phyloP scores from a whole-genome alignment of 78 protist genomes.

The Cavenderia fasciculata region DNA sequence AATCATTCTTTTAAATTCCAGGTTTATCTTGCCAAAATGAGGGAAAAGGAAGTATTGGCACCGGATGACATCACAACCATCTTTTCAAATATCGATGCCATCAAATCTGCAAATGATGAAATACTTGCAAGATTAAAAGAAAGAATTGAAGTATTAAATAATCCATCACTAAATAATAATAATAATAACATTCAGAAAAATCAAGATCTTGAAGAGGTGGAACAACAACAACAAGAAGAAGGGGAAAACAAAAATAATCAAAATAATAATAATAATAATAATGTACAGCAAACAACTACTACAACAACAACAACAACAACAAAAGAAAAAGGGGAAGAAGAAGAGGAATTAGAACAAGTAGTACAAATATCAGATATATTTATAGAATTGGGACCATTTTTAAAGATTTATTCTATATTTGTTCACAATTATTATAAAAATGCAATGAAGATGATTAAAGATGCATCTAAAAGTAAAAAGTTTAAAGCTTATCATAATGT shows the following conservation, averaged over 20 bases:
- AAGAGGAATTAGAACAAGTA: background rate
- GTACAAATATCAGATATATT: conserved; percentile 34
- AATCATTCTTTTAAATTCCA: too few relatives aligned
- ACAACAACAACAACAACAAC: too few relatives aligned
- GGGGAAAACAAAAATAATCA: background rate
- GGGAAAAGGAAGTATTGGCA: background rate
- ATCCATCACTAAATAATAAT: background rate
- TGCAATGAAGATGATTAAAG: conserved; percentile 24
- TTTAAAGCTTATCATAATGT: conserved; percentile 51
- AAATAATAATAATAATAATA: background rate
- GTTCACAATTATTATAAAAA: conserved; percentile 66
- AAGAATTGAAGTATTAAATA: background rate
- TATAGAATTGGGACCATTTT: conserved; percentile 52
- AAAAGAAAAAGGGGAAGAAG: too few relatives aligned
- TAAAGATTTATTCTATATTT: conserved; percentile 57
- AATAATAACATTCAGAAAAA: too few relatives aligned
- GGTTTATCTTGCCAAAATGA: conserved; percentile 8
- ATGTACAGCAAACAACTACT: too few relatives aligned
- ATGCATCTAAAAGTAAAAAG: conserved; percentile 14
- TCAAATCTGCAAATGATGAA: conserved; percentile 44
- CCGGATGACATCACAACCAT: conserved; percentile 23
- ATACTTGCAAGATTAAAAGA: conserved; percentile 16
- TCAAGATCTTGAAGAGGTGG: too few relatives aligned
- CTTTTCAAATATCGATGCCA: conserved; percentile 56
- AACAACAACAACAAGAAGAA: too few relatives aligned